Base-by-base conservation (phyloP, 2,329 filamentous ascomycete genomes). In the Blumeria hordei region DNA sequence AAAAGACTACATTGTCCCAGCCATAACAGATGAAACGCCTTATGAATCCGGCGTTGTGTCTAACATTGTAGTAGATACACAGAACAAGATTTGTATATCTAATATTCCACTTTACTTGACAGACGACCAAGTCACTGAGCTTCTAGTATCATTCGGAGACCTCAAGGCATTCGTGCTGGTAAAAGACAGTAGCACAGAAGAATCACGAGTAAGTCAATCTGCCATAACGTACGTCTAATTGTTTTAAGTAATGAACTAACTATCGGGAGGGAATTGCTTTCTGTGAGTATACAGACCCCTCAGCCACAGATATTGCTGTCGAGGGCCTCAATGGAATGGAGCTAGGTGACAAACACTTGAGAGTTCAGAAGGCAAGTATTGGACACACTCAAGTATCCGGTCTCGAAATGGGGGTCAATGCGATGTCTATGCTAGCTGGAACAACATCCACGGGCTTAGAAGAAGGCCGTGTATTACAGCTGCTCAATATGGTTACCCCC, bases 401-500 rank as follows among this genome's bases (percentile, higher is more conserved):
- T 59, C 77, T 94, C 43, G 92, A 98, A 64, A 93, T 95, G 75
- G 87, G 90, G 55, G 90, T 98, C 59, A 93, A 92, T 62, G 92
- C 92, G 59, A 96, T 98, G 81, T 94, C 88, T 53, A 88, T 95
- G 77, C 84, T 98, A 62, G 92, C 92, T 39, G 88, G 90, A 56
- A 94, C 92, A 18, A 86, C 81, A 3, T 83, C 85, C 39, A 76
- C 76, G 55, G 84, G 88, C 57, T 73, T 84, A 36, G 88, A 94
- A 61, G 80, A 82, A 57, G 85, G 85, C 60, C 78, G 85, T 55
- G 90, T 98, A 14, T 68, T 98, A 58, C 90, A 94, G 69, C 72
- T 98, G 58, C 77, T 98, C 64, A 98, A 98, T 72, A 98, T 98
- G 92, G 90, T 98, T 37, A 98, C 92, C 0, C 76, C 88, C 0